These are phyloP conservation scores for Chamaecyparis obtusa DNA, from an alignment of 75 land plant genomes.

Conservation along the genomic window DNA sequence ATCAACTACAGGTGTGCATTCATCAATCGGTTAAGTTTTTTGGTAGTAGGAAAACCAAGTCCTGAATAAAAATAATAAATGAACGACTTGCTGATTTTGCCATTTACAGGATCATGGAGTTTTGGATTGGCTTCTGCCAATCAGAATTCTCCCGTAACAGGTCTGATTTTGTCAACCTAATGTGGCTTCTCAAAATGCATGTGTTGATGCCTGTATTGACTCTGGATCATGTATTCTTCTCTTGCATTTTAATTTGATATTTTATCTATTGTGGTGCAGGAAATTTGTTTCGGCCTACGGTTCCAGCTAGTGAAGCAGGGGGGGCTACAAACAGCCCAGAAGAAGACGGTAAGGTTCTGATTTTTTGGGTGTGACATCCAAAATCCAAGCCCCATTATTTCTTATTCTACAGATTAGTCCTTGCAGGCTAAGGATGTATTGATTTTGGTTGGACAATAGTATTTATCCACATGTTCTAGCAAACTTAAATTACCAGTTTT, in stretches of 20 bases:
- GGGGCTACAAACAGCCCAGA: conserved; percentile 3
- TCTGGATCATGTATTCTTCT: neutral
- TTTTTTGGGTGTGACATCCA: neutral
- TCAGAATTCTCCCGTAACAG: conserved; percentile 11
- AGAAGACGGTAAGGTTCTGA: conserved; percentile 2
- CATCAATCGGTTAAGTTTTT: neutral
- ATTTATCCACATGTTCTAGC: neutral
- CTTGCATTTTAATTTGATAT: neutral
- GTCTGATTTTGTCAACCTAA: neutral
- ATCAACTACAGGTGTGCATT: neutral
- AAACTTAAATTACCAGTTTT: neutral
- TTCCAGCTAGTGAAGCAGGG: neutral
- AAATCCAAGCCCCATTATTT: neutral
- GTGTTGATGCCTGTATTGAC: neutral
- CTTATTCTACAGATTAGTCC: neutral
- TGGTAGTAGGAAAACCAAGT: neutral
- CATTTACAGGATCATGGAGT: conserved; percentile 28
- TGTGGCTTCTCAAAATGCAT: neutral
- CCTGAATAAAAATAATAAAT: conserved; percentile 6
- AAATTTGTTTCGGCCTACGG: neutral
- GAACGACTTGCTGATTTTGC: neutral
- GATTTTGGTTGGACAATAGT: neutral
- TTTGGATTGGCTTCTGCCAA: conserved; percentile 18
- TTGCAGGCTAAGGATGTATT: neutral
- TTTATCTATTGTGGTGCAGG: neutral